Base-by-base conservation (phyloP, 23 red algal species). In the Agarophyton chilense region DNA sequence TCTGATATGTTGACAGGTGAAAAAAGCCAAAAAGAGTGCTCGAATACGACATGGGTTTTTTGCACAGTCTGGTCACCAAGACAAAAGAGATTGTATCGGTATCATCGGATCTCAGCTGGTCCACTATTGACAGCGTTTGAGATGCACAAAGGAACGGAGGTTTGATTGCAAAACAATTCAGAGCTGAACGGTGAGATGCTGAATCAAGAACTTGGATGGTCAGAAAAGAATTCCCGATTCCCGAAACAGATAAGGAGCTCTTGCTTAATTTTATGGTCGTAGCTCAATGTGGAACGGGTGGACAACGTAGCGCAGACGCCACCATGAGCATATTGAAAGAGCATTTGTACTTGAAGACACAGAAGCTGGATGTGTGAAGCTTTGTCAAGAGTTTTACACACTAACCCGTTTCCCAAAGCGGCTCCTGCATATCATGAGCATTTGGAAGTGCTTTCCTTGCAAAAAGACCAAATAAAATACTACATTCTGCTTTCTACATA, bases 341-440 rank as follows among this genome's bases (percentile, higher is more conserved):
- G 26, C 35, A 63, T 25, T 13, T 78, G 21, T 61, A 5, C 31
- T 90, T 71, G 85, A 78, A 62, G 9, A 79, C 21, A 60, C n/a
- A 31, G 52, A 47, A 52, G 5, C 26, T 22, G 0, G 71, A 90
- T 51, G 40, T 41, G 18, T 41, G 4, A 24, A 3, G 21, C 11
- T 90, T 78, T 45, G 34, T 90, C 0, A 50, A 28, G 10, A 16
- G 35, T 28, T 90, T 71, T 70, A 44, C 79, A 44, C 85, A 78
- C 26, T 90, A 9, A 47, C 42, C 67, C 0, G 16, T 78, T 18
- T 42, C 70, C 10, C 73, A 61, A 31, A 19, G 35, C 11, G 52
- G 38, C 82, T 40, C 1, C 19, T 74, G 60, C 41, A 47, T 47
- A 9, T 9, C 12, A 6, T 12, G 44, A 6, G 7, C 6, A 47